Evolutionary conservation across 2,329 filamentous ascomycete species (phyloP).

Genomic region (Paecilomyces dactylethromorphus): DNA sequence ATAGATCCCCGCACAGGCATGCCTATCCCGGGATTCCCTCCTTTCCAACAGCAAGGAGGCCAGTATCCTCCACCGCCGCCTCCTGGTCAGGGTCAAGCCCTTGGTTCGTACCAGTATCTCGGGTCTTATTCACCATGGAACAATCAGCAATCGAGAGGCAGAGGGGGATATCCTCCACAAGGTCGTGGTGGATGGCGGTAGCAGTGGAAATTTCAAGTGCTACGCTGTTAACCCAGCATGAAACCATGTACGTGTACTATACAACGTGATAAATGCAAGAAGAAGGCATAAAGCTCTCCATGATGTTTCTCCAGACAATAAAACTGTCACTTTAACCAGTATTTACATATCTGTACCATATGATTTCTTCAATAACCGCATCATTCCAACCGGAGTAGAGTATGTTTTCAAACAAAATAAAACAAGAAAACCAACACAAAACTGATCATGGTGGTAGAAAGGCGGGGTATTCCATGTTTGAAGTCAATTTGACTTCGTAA

Average conservation of each 20-base stretch:
- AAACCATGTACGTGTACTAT: background rate
- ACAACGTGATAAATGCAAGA: background rate
- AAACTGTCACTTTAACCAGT: too few relatives aligned
- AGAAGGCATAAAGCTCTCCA: background rate
- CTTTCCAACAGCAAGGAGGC: constrained; percentile 15
- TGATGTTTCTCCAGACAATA: too few relatives aligned
- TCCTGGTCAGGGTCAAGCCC: constrained; percentile 17
- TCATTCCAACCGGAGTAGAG: too few relatives aligned
- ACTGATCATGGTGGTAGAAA: background rate
- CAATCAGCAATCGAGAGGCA: background rate
- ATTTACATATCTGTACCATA: too few relatives aligned
- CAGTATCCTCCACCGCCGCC: constrained; percentile 16
- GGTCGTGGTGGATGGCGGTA: constrained; percentile 1
- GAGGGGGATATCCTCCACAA: background rate
- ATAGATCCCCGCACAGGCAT: constrained; percentile 9
- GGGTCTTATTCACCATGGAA: constrained; percentile 18
- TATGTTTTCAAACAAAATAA: background rate
- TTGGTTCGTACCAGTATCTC: constrained; percentile 26
- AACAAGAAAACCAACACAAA: background rate
- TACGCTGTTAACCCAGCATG: background rate
- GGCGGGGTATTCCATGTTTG: background rate
- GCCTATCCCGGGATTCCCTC: constrained; percentile 15
- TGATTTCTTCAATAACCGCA: background rate
- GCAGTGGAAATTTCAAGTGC: background rate
- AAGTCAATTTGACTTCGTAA: background rate